These are phyloP conservation scores for Westerdykella ornata DNA, from an alignment of 2,329 filamentous ascomycete species.

Conservation along the genomic window DNA sequence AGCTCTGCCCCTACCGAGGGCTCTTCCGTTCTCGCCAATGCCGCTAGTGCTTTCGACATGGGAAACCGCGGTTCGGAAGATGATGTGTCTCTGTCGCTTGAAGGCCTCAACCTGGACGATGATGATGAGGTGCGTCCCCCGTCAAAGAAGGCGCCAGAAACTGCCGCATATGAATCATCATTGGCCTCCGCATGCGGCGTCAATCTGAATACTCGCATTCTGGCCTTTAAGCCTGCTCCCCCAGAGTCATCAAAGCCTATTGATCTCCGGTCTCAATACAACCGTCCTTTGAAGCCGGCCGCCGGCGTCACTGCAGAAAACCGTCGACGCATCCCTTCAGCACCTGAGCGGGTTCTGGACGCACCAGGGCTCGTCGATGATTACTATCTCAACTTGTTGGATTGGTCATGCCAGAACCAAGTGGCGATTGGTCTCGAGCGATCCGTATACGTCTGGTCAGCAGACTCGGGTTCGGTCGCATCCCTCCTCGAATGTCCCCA, in stretches of 20 bases:
- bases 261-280: conserved; percentile 95
- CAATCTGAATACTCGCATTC: conserved; percentile 86
- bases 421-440: conserved; percentile 96
- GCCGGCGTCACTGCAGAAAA: conserved; percentile 73
- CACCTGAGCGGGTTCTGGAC: conserved; percentile 91
- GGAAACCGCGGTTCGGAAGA: conserved; percentile 58
- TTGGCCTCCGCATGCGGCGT: conserved; percentile 88
- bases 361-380: conserved; percentile 94
- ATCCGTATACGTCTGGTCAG: conserved; percentile 97
- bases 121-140: conserved; percentile 58
- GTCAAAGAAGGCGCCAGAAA: conserved; percentile 75
- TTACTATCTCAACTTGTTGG: conserved; percentile 97
- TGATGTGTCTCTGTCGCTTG: conserved; percentile 68
- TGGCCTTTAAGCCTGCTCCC: conserved; percentile 96
- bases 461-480: conserved; percentile 82
- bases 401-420: conserved; percentile 97
- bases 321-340: conserved; percentile 84
- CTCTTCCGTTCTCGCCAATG: conserved; percentile 69
- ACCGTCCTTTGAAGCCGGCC: conserved; percentile 80
- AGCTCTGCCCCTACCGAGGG: conserved; percentile 61
- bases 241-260: conserved; percentile 98
- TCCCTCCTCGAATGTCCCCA: conserved; percentile 79
- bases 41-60: conserved; percentile 60
- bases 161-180: conserved; percentile 85
- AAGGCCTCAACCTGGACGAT: conserved; percentile 70